A percentile compares a stretch with the other conserved stretches of the same genome.
Evolutionary conservation across 306 rosid species (phyloP).

Genomic region (Alnus rubra): DNA sequence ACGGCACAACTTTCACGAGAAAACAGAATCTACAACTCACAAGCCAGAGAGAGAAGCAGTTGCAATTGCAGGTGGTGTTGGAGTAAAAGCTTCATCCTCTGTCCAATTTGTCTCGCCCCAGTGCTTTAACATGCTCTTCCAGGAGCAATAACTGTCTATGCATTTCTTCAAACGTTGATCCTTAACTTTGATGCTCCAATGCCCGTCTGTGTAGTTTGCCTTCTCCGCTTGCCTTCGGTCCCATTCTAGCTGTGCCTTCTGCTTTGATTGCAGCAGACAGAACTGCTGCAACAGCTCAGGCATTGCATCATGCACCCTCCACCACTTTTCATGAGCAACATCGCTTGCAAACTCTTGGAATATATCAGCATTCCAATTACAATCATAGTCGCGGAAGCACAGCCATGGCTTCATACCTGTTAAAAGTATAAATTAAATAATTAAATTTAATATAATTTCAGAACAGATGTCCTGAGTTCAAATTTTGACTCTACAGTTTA

Average conservation of each 20-base stretch:
- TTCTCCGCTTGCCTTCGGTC: conserved; percentile 75
- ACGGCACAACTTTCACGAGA: neutral
- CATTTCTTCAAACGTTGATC: conserved; percentile 71
- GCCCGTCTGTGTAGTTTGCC: conserved; percentile 75
- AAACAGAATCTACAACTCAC: neutral
- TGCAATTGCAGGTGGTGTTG: conserved; percentile 56
- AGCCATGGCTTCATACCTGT: conserved; percentile 67
- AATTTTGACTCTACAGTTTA: too few species aligned
- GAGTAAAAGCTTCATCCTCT: conserved; percentile 48
- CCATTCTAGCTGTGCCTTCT: conserved; percentile 91
- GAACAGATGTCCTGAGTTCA: too few species aligned
- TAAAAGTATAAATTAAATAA: too few species aligned
- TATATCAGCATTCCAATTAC: conserved; percentile 85
- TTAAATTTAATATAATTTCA: too few species aligned
- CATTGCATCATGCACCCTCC: conserved; percentile 93
- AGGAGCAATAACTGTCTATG: conserved; percentile 66
- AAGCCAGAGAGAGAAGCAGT: conserved; percentile 20
- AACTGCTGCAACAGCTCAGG: conserved; percentile 79
- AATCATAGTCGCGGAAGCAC: conserved; percentile 86
- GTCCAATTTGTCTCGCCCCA: conserved; percentile 99
- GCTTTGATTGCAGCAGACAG: conserved; percentile 74
- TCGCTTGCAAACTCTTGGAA: conserved; percentile 89
- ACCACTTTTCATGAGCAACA: conserved; percentile 86
- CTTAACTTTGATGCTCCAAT: conserved; percentile 66
- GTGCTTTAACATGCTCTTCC: conserved; percentile 88